Evolutionary conservation across 306 rosid species (phyloP).

Genomic region (Begonia fuchsioides): DNA sequence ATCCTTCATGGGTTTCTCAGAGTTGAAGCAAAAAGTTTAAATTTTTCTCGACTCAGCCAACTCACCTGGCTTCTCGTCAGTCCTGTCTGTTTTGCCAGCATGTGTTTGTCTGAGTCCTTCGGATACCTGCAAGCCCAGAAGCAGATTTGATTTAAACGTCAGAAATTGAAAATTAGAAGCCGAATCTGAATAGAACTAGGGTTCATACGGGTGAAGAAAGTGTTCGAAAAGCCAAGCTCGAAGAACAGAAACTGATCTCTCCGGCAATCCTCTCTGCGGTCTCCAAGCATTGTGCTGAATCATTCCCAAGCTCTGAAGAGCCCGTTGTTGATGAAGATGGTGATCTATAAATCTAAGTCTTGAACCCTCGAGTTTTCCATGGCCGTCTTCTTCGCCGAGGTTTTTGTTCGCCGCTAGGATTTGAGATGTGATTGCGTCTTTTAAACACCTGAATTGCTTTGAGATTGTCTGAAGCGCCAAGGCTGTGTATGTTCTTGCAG

Average conservation of each 20-base stretch:
- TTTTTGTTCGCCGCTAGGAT: conserved; percentile 37
- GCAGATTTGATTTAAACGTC: no score
- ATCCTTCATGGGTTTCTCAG: neutral
- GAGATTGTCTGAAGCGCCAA: conserved; percentile 59
- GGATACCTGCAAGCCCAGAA: conserved; percentile 38
- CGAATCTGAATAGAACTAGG: neutral
- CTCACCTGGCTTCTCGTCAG: conserved; percentile 75
- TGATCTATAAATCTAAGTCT: conserved; percentile 52
- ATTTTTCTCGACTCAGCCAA: neutral
- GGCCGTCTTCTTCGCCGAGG: conserved; percentile 59
- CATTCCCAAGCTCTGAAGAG: conserved; percentile 67
- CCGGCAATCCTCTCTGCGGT: conserved; percentile 78
- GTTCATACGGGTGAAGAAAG: conserved; percentile 73
- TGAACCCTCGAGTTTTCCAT: conserved; percentile 48
- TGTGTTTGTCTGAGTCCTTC: conserved; percentile 55
- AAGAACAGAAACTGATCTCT: conserved; percentile 73
- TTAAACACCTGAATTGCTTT: conserved; percentile 62
- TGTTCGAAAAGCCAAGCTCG: conserved; percentile 92
- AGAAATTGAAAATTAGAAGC: no score
- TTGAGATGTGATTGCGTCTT: conserved; percentile 45
- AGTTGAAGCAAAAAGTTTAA: no score
- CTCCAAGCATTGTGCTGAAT: conserved; percentile 71
- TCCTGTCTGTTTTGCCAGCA: conserved; percentile 88
- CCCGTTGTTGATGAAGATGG: conserved; percentile 61
- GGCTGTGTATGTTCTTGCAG: conserved; percentile 51